phyloP scores from a whole-genome alignment of 352 stramenopile genomes.

The Phytophthora hibernalis region DNA sequence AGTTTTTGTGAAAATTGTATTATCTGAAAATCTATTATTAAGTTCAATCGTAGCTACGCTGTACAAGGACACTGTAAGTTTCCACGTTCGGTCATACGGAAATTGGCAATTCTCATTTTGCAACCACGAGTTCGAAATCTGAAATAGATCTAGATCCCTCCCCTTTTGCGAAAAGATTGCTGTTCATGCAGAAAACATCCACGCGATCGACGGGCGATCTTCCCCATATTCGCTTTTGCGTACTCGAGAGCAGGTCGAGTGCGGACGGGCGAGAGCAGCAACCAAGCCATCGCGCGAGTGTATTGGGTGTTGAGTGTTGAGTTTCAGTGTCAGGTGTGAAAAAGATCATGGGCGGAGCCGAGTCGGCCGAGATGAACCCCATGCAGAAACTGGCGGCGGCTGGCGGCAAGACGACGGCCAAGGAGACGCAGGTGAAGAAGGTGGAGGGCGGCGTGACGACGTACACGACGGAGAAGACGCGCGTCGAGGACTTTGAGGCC shows the following conservation, averaged over 20 bases:
- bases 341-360: slow-evolving; percentile 33
- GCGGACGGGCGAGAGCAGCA: neutral
- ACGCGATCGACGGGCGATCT: slow-evolving; percentile 5
- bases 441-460: slow-evolving; percentile 37
- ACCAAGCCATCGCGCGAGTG: slow-evolving; percentile 21
- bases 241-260: slow-evolving; percentile 16
- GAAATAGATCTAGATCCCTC: too few relatives aligned
- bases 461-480: slow-evolving; percentile 18
- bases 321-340: slow-evolving; percentile 20
- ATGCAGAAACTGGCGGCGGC: slow-evolving; percentile 25
- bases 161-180: too few relatives aligned
- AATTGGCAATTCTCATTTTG: too few relatives aligned
- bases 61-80: too few relatives aligned
- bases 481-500: slow-evolving; percentile 35
- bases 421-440: slow-evolving; percentile 21
- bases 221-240: slow-evolving; percentile 34
- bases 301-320: slow-evolving; percentile 33
- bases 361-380: slow-evolving; percentile 33
- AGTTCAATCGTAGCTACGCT: too few relatives aligned
- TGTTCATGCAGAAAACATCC: too few relatives aligned
- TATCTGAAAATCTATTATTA: too few relatives aligned
- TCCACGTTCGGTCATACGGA: too few relatives aligned
- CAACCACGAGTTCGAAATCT: too few relatives aligned
- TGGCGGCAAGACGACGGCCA: too few relatives aligned
- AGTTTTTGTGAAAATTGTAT: too few relatives aligned